A percentile compares a stretch with the other conserved stretches of the same genome.
phyloP scores from a whole-genome alignment of 441 rosid species.

The Populus hybrid region DNA sequence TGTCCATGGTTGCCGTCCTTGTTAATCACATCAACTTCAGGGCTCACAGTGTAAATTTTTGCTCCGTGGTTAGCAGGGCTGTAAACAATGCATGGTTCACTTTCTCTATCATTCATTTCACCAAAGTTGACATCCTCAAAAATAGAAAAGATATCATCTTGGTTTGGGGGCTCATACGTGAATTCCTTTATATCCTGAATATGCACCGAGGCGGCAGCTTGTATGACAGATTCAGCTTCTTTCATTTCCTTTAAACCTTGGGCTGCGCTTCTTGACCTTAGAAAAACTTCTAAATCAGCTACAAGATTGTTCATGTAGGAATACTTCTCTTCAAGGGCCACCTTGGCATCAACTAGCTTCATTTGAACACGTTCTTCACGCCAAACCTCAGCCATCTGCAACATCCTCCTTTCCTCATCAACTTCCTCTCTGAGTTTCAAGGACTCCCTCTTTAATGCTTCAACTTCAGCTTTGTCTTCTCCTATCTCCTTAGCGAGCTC shows the following conservation, averaged over 20 bases:
- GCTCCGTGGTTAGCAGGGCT: slow-evolving; percentile 62
- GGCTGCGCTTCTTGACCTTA: slow-evolving; percentile 40
- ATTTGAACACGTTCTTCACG: slow-evolving; percentile 98
- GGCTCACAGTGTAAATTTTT: slow-evolving; percentile 46
- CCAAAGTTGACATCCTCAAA: slow-evolving; percentile 35
- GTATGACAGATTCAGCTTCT: slow-evolving; percentile 63
- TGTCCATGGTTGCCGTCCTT: slow-evolving; percentile 39
- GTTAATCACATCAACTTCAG: slow-evolving; percentile 34
- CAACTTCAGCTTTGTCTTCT: slow-evolving; percentile 83
- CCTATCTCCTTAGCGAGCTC: slow-evolving; percentile 86
- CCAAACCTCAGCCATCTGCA: slow-evolving; percentile 99
- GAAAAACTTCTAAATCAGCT: slow-evolving; percentile 63
- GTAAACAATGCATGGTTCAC: slow-evolving; percentile 47
- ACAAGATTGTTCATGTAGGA: slow-evolving; percentile 84
- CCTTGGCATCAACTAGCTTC: slow-evolving; percentile 93
- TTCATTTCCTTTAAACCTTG: slow-evolving; percentile 49
- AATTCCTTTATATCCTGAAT: slow-evolving; percentile 67
- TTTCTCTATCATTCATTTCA: slow-evolving; percentile 59
- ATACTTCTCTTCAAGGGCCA: slow-evolving; percentile 76
- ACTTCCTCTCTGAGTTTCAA: slow-evolving; percentile 69
- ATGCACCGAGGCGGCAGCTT: slow-evolving; percentile 38
- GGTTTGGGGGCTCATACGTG: slow-evolving; percentile 61
- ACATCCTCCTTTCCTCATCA: slow-evolving; percentile 90
- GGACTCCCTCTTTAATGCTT: slow-evolving; percentile 69
- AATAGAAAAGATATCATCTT: slow-evolving; percentile 38